Evolutionary conservation across 1,139 yeast genomes (phyloP), one percentile per base, ranked within the genome.

Genomic region (Ogataea hybrid): DNA sequence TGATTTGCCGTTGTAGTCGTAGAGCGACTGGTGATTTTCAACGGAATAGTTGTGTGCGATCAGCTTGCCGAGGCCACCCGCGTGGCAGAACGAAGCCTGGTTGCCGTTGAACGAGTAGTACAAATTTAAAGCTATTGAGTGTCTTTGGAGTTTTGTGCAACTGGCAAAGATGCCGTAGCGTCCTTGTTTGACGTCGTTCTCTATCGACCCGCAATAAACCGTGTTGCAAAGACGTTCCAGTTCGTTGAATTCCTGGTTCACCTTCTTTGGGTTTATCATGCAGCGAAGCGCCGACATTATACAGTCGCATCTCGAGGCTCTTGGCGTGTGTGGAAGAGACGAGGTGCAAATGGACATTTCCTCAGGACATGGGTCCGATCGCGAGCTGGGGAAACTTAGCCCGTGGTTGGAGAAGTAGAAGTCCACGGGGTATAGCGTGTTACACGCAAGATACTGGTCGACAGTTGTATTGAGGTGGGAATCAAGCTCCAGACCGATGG

Each of bases 101-200:
- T 58, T 54, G 6, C 64, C 65, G 35, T 64, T 55, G 7, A 53
- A 56, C 20, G 60, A 49, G 53, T 69, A 79, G 37, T 71, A 63
- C 52, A 72, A 67, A 56, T 80, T 78, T 50, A 80, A 61, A 17
- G 75, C 75, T 50, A 70, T 72, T 0, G 84, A 75, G 1, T 78
- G 63, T 51, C 73, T 73, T 51, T 79, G 83, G 11, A 62, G 60
- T 4, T 70, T 53, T 12, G 73, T 57, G 54, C 89, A 83, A 46
- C 71, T 77, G 1, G 86, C 71, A 56, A 66, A 77, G n/a, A 60
- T 58, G 1, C 89, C 89, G 56, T 80, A 82, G 2, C 43, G 44
- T 0, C 86, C 87, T 2, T 48, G 46, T 8, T 56, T 51, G 1
- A 83, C 81, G 58, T 78, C 69, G 4, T 71, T 69, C 14, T 45